Evolutionary conservation across 495 filamentous ascomycete genomes (phyloP).

Genomic region (Clohesyomyces aquaticus): DNA sequence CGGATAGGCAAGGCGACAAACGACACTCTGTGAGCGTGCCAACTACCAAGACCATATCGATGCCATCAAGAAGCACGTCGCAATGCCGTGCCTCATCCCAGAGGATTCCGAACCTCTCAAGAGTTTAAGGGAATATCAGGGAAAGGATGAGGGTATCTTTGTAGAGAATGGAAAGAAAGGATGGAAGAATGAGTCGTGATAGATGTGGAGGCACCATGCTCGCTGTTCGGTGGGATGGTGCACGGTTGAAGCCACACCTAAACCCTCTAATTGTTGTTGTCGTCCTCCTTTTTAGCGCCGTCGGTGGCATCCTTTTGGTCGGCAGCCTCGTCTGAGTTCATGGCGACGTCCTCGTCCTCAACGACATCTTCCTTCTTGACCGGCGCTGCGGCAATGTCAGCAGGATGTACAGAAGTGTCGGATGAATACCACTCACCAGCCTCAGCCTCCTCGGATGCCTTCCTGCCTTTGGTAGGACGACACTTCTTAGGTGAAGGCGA

Average conservation of each 20-base stretch:
- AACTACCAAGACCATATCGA: not conserved
- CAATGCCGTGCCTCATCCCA: not conserved
- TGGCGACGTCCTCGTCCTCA: too few relatives aligned
- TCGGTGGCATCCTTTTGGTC: not conserved
- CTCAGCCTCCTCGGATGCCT: constrained; percentile 17
- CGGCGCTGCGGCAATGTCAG: not conserved
- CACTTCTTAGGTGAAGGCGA: constrained; percentile 30
- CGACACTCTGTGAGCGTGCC: not conserved
- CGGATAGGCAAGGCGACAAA: not conserved
- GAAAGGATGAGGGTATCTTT: too few relatives aligned
- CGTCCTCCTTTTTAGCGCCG: not conserved
- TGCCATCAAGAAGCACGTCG: not conserved
- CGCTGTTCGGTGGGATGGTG: too few relatives aligned
- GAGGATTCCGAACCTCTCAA: not conserved
- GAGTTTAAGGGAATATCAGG: too few relatives aligned
- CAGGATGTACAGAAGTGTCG: not conserved
- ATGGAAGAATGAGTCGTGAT: too few relatives aligned
- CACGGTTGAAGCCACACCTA: too few relatives aligned
- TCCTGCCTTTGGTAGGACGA: constrained; percentile 29
- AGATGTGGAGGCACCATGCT: too few relatives aligned
- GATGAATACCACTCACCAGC: not conserved
- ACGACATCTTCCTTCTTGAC: constrained; percentile 20
- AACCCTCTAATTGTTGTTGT: too few relatives aligned
- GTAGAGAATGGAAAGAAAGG: too few relatives aligned
- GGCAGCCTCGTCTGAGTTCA: not conserved